Base-by-base conservation (phyloP, 2,329 filamentous ascomycete genomes). In the Colletotrichum chrysophilum region DNA sequence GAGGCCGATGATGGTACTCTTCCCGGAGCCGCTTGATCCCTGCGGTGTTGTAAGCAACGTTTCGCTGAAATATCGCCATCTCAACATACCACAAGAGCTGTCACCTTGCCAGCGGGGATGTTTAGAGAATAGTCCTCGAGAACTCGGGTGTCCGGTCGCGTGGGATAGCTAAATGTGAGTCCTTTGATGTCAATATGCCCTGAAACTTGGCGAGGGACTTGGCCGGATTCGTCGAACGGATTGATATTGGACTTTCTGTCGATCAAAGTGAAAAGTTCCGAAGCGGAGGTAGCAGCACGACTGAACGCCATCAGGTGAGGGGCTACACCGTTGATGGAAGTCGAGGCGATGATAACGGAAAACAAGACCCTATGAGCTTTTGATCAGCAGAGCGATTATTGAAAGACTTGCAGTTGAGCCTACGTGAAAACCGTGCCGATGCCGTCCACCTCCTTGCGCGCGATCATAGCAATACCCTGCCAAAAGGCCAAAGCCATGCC, bases 81-180 rank as follows among this genome's bases (percentile, higher is more conserved):
- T 28, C 3, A 13, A 32, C 91, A 86, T 70, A 71, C 75, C 12
- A 94, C 93, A 21, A 94, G 84, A 4, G 93, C 93, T 16, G 93
- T 93, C 21, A 92, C 92, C 82, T 93, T 93, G 9, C 92, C 92
- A 8, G 92, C 89, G 5, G 91, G 90, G 21, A 94, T 88, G 3
- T 84, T 78, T 3, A 94, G 85, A 70, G 85, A 91, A 78, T 94
- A 90, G 70, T 91, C 88, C 30, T 91, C 85, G 85, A 94, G 91
- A 5, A 94, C 90, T 4, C 88, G 87, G 4, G 93, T 91, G 78
- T 94, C 91, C 0, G 92, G 91, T 2, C 93, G 88, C 6, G 92
- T 93, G 12, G 93, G 93, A 77, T 94, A 94, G 78, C 93, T 91
- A 80, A 94, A 93, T 77, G 90, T 91, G 78, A 94, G 86, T 75